Evolutionary conservation across 345 rosid genomes (phyloP).

Genomic region (Eucalyptus cloeziana): DNA sequence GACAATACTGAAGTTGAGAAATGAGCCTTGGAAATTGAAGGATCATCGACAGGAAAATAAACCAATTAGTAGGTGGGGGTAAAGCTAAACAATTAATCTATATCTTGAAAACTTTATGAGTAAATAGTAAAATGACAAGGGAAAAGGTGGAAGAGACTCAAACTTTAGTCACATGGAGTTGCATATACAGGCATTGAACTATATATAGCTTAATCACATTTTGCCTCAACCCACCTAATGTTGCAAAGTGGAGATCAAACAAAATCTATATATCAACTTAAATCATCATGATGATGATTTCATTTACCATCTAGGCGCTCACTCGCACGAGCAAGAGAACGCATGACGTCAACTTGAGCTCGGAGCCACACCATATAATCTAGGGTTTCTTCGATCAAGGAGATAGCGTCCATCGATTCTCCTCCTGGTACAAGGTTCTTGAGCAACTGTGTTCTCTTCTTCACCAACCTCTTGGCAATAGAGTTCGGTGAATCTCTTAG

Average conservation of each 20-base stretch:
- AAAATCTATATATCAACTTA: not conserved
- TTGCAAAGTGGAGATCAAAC: not conserved
- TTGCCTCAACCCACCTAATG: not conserved
- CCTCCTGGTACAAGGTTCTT: slow-evolving; percentile 77
- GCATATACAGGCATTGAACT: not conserved
- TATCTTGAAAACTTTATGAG: not conserved
- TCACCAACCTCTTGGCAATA: slow-evolving; percentile 27
- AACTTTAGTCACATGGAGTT: not conserved
- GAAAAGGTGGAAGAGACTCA: not conserved
- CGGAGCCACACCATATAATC: slow-evolving; percentile 65
- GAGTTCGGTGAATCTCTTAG: not conserved
- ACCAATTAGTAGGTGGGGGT: not conserved
- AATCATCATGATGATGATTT: not conserved
- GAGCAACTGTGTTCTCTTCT: slow-evolving; percentile 44
- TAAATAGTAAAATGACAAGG: not conserved
- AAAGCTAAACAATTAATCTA: not conserved
- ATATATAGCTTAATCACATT: not conserved
- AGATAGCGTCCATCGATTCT: slow-evolving; percentile 35
- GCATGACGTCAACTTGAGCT: slow-evolving; percentile 80
- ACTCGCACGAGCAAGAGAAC: slow-evolving; percentile 21
- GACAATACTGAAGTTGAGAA: not conserved
- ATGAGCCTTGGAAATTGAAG: not conserved
- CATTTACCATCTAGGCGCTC: not conserved
- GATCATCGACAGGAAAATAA: not conserved
- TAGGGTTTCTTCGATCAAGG: slow-evolving; percentile 72